Conservation (phyloP, 2,329 filamentous ascomycete species). For the Leptographium flavum region DNA sequence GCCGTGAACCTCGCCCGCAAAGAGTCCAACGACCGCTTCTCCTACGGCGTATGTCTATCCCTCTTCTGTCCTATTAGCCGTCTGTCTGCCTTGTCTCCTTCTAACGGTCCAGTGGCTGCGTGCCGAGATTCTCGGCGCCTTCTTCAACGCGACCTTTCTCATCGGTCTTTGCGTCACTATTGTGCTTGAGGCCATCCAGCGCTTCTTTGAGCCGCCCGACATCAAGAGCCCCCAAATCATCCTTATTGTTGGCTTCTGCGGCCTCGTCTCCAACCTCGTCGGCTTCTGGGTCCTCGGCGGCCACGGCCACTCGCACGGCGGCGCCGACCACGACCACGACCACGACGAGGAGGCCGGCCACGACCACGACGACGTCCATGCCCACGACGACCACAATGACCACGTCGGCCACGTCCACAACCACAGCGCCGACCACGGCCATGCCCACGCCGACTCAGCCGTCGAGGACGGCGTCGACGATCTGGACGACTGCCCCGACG, state of each 20-base stretch:
- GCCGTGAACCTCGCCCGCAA: constrained; percentile 80
- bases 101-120: constrained; percentile 77
- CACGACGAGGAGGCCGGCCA: constrained; percentile 30
- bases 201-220: constrained; percentile 80
- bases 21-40: constrained; percentile 79
- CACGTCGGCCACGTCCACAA: constrained; percentile 16
- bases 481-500: constrained; percentile 24
- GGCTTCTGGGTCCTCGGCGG: constrained; percentile 88
- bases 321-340: constrained; percentile 32
- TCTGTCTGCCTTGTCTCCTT: neutral
- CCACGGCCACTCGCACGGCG: constrained; percentile 71
- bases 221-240: constrained; percentile 78
- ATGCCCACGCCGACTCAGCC: constrained; percentile 18
- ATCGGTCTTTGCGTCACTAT: constrained; percentile 94
- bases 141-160: constrained; percentile 95
- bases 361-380: constrained; percentile 24
- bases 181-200: constrained; percentile 84
- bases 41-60: constrained; percentile 61
- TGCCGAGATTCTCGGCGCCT: constrained; percentile 87
- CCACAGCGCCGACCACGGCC: constrained; percentile 15
- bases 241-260: constrained; percentile 74
- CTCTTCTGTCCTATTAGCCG: neutral
- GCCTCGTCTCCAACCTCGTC: constrained; percentile 75
- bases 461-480: constrained; percentile 33
- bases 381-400: constrained; percentile 20